Conservation (phyloP, 169 alveolate genomes). For the Perkinsus marinus region DNA sequence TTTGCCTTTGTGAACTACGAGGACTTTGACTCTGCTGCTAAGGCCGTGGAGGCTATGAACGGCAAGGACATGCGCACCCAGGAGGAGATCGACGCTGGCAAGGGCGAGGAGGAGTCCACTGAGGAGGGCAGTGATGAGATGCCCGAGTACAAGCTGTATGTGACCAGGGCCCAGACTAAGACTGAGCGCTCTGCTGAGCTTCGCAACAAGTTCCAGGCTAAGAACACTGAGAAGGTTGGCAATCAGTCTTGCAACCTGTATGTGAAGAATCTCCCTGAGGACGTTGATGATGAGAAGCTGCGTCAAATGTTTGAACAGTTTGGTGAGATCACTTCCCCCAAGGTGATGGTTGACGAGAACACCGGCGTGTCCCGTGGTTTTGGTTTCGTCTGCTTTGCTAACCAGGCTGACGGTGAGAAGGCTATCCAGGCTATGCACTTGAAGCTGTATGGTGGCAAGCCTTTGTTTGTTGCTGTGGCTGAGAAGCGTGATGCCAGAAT, state of each 20-base stretch:
- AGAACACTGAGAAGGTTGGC: background rate
- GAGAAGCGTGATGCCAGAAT: constrained; percentile 75
- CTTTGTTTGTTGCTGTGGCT: constrained; percentile 80
- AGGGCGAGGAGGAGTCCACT: background rate
- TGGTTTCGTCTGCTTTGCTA: constrained; percentile 81
- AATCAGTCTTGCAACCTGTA: constrained; percentile 36
- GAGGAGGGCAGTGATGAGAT: background rate
- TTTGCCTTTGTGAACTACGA: constrained; percentile 73
- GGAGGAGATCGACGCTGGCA: background rate
- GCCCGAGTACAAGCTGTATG: constrained; percentile 34
- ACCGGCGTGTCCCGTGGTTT: constrained; percentile 72
- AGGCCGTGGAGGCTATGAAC: constrained; percentile 66
- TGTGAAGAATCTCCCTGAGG: constrained; percentile 76
- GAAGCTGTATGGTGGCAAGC: constrained; percentile 47
- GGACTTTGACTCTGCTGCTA: constrained; percentile 62
- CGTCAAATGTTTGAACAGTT: constrained; percentile 61
- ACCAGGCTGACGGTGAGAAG: constrained; percentile 74
- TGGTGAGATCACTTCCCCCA: constrained; percentile 63
- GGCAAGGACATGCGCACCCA: constrained; percentile 30
- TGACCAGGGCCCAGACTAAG: constrained; percentile 69
- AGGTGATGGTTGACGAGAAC: constrained; percentile 70
- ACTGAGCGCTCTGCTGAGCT: constrained; percentile 70
- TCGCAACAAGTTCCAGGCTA: background rate
- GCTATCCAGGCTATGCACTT: constrained; percentile 77
- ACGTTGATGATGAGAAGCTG: constrained; percentile 65